Evolutionary conservation across 805 yeast genomes (phyloP).

Genomic region (Schizosaccharomyces cryophilus): DNA sequence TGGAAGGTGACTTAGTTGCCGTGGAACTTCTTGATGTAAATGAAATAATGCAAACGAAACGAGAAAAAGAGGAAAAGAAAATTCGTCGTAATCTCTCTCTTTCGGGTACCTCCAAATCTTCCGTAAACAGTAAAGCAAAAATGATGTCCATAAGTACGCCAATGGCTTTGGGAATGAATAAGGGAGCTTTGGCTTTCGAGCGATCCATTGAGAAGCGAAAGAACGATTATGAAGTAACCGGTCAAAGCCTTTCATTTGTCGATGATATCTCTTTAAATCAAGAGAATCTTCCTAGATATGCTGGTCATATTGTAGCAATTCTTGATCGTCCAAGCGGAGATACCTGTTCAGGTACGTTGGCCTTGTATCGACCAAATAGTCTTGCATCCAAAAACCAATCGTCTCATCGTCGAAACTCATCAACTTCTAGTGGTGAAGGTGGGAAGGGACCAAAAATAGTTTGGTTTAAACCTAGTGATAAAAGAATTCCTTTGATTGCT

Average conservation of each 20-base stretch:
- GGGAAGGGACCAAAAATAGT: slow-evolving; percentile 65
- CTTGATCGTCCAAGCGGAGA: slow-evolving; percentile 95
- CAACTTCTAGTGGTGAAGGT: slow-evolving; percentile 11
- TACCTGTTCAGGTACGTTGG: slow-evolving; percentile 59
- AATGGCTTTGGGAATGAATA: slow-evolving; percentile 20
- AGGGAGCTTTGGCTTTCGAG: slow-evolving; percentile 63
- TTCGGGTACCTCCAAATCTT: neutral
- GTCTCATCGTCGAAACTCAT: neutral
- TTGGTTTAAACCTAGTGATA: slow-evolving; percentile 97
- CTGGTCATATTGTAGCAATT: slow-evolving; percentile 96
- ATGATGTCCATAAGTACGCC: neutral
- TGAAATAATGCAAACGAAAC: slow-evolving; percentile 90
- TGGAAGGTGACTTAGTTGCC: slow-evolving; percentile 91
- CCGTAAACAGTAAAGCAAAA: neutral
- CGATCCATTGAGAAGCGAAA: slow-evolving; percentile 93
- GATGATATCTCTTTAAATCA: slow-evolving; percentile 79
- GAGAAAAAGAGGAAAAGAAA: slow-evolving; percentile 92
- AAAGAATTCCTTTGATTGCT: slow-evolving; percentile 93
- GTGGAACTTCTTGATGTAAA: slow-evolving; percentile 83
- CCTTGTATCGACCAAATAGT: slow-evolving; percentile 82
- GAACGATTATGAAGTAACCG: slow-evolving; percentile 96
- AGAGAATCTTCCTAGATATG: slow-evolving; percentile 76
- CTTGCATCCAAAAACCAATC: slow-evolving; percentile 49
- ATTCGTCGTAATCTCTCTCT: slow-evolving; percentile 34
- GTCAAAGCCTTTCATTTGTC: slow-evolving; percentile 73